phyloP scores from a whole-genome alignment of 129 eudicot genomes.

The Lactuca sativa region DNA sequence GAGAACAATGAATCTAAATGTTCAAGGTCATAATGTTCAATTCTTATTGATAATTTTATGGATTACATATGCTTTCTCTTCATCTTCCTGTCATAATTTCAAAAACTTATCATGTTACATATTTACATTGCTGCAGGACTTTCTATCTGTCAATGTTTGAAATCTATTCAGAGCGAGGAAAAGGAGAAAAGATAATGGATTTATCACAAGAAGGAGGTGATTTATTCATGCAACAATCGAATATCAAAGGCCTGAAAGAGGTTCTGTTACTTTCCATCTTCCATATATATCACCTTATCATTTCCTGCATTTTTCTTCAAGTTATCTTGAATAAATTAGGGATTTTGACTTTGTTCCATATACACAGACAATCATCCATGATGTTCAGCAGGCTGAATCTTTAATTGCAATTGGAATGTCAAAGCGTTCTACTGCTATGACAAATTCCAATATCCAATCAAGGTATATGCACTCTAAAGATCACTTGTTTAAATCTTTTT shows the following conservation, averaged over 20 bases:
- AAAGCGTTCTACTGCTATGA: conserved; percentile 80
- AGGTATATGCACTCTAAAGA: conserved; percentile 46
- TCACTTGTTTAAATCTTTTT: neutral
- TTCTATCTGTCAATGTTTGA: conserved; percentile 78
- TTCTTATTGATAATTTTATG: neutral
- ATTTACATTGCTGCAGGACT: conserved; percentile 38
- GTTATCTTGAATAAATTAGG: conserved; percentile 2
- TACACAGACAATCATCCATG: conserved; percentile 50
- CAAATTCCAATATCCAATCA: conserved; percentile 78
- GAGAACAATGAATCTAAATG: conserved; percentile 26
- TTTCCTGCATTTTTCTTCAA: neutral
- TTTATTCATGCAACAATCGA: conserved; percentile 58
- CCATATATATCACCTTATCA: neutral
- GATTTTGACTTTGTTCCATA: conserved; percentile 12
- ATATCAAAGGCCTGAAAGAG: conserved; percentile 74
- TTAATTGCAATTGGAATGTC: conserved; percentile 63
- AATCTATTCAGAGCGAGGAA: conserved; percentile 69
- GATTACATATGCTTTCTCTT: neutral
- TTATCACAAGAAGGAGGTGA: conserved; percentile 62
- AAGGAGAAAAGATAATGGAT: conserved; percentile 62
- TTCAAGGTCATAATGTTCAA: conserved; percentile 44
- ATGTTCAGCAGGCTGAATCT: conserved; percentile 75
- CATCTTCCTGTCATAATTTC: neutral
- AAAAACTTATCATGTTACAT: neutral
- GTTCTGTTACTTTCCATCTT: conserved; percentile 28